Base-by-base conservation (phyloP, 2,329 filamentous ascomycete genomes). In the Aspergillus sp. region DNA sequence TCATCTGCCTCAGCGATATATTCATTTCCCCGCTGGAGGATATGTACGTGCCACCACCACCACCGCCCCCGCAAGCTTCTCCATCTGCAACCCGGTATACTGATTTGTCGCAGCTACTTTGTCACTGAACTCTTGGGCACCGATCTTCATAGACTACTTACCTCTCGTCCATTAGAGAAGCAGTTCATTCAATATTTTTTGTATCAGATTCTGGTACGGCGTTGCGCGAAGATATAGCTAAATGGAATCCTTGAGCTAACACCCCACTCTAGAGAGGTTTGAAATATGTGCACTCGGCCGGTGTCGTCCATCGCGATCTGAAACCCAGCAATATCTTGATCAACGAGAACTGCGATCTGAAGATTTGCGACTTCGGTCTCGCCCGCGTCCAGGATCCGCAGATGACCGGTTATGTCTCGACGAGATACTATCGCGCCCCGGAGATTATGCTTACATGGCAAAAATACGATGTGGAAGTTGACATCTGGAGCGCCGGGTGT, bases 361-460 rank as follows among this genome's bases (percentile, higher is more conserved):
- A 98, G 76, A 98, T 98, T 69, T 98, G 93, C 78, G 93, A 98
- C 68, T 98, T 98, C 62, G 93, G 93, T 56, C 78, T 98, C 50
- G 93, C 93, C 45, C 88, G 93, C 69, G 95, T 98, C 61, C 93
- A 98, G 69, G 93, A 98, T 65, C 93, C 93, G 33, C 93, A 98
- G 73, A 98, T 98, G 93, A 98, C 93, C 38, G 93, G 93, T 58
- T 98, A 98, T 66, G 93, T 98, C 51, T 97, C 93, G 42, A 98
- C 93, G 52, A 80, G 93, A 77, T 98, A 98, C 78, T 98, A 98
- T 78, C 84, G 93, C 63, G 93, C 93, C 6, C 93, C 93, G 12
- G 93, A 98, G 72, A 98, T 98, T 66, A 98, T 98, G 93, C 88
- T 98, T 66, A 97, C 93, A 55, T 98, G 93, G 93, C 93, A 98